Evolutionary conservation across 441 rosid species (phyloP).

Genomic region (Populus tomentosa): DNA sequence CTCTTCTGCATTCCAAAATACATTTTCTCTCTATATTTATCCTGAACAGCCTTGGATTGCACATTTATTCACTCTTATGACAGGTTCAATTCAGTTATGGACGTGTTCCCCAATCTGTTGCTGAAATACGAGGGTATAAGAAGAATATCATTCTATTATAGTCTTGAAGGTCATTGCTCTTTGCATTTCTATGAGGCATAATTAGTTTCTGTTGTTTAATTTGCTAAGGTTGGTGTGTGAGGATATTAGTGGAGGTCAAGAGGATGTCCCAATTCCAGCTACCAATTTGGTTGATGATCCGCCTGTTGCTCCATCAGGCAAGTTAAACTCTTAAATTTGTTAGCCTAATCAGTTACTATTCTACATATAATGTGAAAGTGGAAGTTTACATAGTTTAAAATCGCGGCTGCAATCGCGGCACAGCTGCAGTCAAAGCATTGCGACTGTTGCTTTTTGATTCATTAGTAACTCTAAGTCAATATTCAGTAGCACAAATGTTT

Average conservation of each 20-base stretch:
- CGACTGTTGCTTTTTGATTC: too few species aligned
- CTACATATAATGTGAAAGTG: background rate
- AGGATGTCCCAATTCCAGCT: slow-evolving; percentile 65
- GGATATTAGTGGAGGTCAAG: slow-evolving; percentile 63
- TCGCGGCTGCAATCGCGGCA: background rate
- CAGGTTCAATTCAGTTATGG: slow-evolving; percentile 65
- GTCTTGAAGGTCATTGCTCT: background rate
- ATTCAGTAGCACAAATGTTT: too few species aligned
- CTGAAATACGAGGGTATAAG: slow-evolving; percentile 75
- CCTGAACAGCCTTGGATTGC: background rate
- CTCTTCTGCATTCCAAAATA: background rate
- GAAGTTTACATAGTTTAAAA: background rate
- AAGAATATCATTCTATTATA: background rate
- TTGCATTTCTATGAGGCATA: background rate
- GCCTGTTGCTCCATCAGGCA: slow-evolving; percentile 65
- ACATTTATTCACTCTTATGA: slow-evolving; percentile 17
- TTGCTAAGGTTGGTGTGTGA: slow-evolving; percentile 62
- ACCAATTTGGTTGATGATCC: slow-evolving; percentile 81
- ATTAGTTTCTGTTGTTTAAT: slow-evolving; percentile 14
- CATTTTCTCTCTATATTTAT: background rate
- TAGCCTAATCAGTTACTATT: background rate
- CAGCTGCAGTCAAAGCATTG: too few species aligned
- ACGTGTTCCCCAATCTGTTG: slow-evolving; percentile 53
- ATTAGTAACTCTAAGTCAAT: too few species aligned
- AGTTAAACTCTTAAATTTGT: slow-evolving; percentile 18